Percentiles rank a stretch among this genome's conserved stretches.
Evolutionary conservation across 805 yeast species (phyloP).

Genomic region (Yamadazyma olivae): DNA sequence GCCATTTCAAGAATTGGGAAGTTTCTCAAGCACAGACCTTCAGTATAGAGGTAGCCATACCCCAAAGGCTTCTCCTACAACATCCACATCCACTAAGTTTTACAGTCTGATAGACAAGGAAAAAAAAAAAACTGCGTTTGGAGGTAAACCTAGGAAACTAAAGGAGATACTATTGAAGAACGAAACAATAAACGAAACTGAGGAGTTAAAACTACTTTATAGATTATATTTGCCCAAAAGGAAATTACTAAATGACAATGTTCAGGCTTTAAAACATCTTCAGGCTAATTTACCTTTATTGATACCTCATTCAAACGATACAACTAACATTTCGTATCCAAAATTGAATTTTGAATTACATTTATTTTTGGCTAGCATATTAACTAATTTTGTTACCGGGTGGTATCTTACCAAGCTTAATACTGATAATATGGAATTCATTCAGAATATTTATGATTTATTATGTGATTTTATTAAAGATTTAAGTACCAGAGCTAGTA

Average conservation of each 20-base stretch:
- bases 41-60: conserved; percentile 6
- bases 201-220: conserved; percentile 32
- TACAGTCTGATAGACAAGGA: conserved; percentile 11
- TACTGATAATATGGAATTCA: conserved; percentile 29
- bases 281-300: conserved; percentile 26
- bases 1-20: no score
- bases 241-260: conserved; percentile 15
- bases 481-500: conserved; percentile 9
- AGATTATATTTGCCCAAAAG: conserved; percentile 33
- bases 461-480: conserved; percentile 20
- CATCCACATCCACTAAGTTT: conserved; percentile 13
- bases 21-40: no score
- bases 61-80: conserved; percentile 15
- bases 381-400: conserved; percentile 19
- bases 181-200: conserved; percentile 16
- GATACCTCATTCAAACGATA: conserved; percentile 16
- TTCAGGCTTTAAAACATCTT: conserved; percentile 21
- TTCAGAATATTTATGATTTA: conserved; percentile 21
- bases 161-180: conserved; percentile 2
- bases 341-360: conserved; percentile 34
- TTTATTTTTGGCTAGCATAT: conserved; percentile 31
- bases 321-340: conserved; percentile 13
- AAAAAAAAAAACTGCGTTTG: conserved; percentile 1
- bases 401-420: conserved; percentile 29
- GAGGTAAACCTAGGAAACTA: conserved; percentile 5